phyloP scores from a whole-genome alignment of 2,329 filamentous ascomycete species.

The Hypoxylon sp. region DNA sequence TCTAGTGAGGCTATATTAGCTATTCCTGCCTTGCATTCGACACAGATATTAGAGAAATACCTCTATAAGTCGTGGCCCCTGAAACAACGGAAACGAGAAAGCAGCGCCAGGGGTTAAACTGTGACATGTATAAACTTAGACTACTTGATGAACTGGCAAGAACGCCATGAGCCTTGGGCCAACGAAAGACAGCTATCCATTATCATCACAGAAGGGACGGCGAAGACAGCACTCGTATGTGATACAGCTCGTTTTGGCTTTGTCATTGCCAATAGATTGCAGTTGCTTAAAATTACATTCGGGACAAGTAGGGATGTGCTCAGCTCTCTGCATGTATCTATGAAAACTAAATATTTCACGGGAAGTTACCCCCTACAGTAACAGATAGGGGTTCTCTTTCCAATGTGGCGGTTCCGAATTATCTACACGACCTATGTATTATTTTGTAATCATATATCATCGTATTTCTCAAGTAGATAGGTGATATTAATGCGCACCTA shows the following conservation, averaged over 20 bases:
- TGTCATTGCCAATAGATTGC: not conserved
- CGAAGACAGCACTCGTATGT: not conserved
- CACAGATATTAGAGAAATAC: conserved; percentile 9
- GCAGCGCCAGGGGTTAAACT: not conserved
- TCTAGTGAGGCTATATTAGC: not conserved
- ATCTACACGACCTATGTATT: not conserved
- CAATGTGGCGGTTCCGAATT: not conserved
- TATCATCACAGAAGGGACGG: not conserved
- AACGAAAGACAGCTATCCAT: not conserved
- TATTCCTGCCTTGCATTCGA: conserved; percentile 1
- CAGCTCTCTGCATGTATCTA: not conserved
- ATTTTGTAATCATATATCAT: not conserved
- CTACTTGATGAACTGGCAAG: not conserved
- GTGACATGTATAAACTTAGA: conserved; percentile 2
- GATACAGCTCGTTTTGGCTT: conserved; percentile 18
- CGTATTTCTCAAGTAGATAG: not conserved
- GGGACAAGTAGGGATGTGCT: not conserved
- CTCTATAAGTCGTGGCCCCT: not conserved
- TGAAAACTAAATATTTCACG: not conserved
- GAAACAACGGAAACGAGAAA: not conserved
- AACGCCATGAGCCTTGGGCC: no score
- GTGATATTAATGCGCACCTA: no score
- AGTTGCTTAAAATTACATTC: not conserved
- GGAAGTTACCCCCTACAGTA: not conserved
- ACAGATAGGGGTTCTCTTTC: not conserved